Percentiles rank a stretch among this genome's conserved stretches.
Evolutionary conservation across 257 asterid genomes (phyloP).

Genomic region (Solanum bukasovii): DNA sequence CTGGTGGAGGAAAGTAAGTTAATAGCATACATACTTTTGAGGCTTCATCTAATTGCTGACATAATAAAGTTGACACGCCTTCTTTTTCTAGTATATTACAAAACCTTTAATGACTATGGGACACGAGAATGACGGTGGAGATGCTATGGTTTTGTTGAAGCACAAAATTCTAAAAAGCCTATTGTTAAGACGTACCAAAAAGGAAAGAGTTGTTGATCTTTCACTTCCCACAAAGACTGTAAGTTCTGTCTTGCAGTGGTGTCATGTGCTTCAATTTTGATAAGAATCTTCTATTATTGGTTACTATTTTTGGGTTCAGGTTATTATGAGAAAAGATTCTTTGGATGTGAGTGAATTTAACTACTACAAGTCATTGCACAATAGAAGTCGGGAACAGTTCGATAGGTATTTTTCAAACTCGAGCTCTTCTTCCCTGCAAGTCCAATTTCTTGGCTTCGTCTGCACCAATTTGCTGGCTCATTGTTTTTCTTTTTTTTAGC

Average conservation of each 20-base stretch:
- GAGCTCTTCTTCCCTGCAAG: background rate
- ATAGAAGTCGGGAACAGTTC: slow-evolving; percentile 59
- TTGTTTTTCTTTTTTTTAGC: background rate
- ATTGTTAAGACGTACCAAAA: slow-evolving; percentile 74
- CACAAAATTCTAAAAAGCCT: slow-evolving; percentile 56
- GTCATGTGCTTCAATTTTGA: background rate
- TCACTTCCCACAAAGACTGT: slow-evolving; percentile 87
- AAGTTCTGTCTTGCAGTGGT: slow-evolving; percentile 13
- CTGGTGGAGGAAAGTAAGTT: background rate
- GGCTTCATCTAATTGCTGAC: background rate
- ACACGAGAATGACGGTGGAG: background rate
- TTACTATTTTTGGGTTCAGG: slow-evolving; percentile 27
- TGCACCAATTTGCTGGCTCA: background rate
- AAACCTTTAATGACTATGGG: slow-evolving; percentile 18
- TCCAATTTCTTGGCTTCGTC: background rate
- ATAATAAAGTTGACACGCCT: background rate
- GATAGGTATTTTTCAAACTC: slow-evolving; percentile 33
- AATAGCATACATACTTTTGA: background rate
- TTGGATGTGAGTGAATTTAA: slow-evolving; percentile 66
- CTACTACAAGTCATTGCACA: slow-evolving; percentile 14
- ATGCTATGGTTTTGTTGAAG: slow-evolving; percentile 72
- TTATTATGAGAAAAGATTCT: slow-evolving; percentile 54
- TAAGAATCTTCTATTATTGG: background rate
- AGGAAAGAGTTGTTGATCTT: slow-evolving; percentile 90
- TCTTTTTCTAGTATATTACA: background rate